Conservation (phyloP, 129 eudicot genomes). For the Smallanthus sonchifolius region DNA sequence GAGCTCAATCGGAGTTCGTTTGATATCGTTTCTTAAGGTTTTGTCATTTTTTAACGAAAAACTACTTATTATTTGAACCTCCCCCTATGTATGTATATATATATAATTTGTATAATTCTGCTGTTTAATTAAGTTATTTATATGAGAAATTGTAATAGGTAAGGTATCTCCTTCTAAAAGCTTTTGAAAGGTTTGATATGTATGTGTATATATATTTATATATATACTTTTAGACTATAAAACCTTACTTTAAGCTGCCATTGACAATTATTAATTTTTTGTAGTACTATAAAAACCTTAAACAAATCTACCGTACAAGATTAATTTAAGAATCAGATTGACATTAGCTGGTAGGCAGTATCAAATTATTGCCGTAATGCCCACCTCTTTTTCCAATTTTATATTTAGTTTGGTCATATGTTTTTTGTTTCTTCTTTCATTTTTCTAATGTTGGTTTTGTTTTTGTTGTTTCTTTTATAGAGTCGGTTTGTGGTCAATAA, state of each 20-base stretch:
- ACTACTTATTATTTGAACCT: no score
- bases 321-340: conserved; percentile 21
- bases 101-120: no score
- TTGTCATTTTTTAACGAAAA: no score
- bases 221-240: conserved; percentile 10
- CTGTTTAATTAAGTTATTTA: no score
- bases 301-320: neutral
- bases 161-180: no score
- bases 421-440: conserved; percentile 8
- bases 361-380: conserved; percentile 24
- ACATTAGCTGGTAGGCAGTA: conserved; percentile 32
- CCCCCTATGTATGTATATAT: no score
- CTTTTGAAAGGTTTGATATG: no score
- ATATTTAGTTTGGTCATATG: conserved; percentile 7
- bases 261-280: conserved; percentile 12
- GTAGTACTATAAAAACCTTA: neutral
- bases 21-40: no score
- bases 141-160: no score
- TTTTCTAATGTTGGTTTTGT: conserved; percentile 13
- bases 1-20: no score
- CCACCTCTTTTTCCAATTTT: conserved; percentile 19
- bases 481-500: conserved; percentile 27
- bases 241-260: conserved; percentile 12
- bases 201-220: no score
- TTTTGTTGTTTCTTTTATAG: neutral